phyloP scores from a whole-genome alignment of 2,329 filamentous ascomycete genomes.

The Apiospora sp. region DNA sequence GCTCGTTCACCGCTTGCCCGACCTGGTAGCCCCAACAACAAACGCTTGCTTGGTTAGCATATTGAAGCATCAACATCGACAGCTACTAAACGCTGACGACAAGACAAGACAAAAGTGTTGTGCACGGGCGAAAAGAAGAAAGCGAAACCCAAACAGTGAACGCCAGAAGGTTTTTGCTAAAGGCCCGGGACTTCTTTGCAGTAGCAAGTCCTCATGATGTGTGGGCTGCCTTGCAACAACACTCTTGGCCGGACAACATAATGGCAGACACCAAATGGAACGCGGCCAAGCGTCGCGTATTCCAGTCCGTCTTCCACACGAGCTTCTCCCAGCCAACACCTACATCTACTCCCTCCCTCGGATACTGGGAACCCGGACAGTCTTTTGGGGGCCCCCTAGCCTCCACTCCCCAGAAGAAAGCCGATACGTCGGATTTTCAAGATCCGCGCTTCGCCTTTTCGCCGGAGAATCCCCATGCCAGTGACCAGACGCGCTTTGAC shows the following conservation, averaged over 20 bases:
- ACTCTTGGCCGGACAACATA: constrained; percentile 32
- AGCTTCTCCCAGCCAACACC: constrained; percentile 60
- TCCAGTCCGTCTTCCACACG: constrained; percentile 64
- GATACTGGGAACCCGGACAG: constrained; percentile 52
- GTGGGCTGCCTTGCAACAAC: background rate
- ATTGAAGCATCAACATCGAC: constrained; percentile 17
- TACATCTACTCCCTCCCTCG: constrained; percentile 47
- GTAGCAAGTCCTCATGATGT: constrained; percentile 13
- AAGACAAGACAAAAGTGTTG: background rate
- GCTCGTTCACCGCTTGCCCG: background rate
- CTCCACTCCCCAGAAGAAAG: constrained; percentile 35
- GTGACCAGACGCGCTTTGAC: constrained; percentile 66
- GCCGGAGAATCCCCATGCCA: constrained; percentile 41
- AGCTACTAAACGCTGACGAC: constrained; percentile 7
- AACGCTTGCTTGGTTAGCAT: background rate
- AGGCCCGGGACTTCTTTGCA: background rate
- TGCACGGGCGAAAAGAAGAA: constrained; percentile 6
- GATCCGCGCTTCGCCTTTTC: constrained; percentile 32
- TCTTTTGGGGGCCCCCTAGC: constrained; percentile 53
- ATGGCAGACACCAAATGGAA: constrained; percentile 53
- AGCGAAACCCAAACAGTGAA: background rate
- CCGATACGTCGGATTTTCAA: constrained; percentile 33
- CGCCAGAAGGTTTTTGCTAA: background rate
- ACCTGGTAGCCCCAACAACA: background rate
- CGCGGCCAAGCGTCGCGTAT: constrained; percentile 57